Conservation (phyloP, 2,329 filamentous ascomycete species). For the Arthrinium puccinioides region DNA sequence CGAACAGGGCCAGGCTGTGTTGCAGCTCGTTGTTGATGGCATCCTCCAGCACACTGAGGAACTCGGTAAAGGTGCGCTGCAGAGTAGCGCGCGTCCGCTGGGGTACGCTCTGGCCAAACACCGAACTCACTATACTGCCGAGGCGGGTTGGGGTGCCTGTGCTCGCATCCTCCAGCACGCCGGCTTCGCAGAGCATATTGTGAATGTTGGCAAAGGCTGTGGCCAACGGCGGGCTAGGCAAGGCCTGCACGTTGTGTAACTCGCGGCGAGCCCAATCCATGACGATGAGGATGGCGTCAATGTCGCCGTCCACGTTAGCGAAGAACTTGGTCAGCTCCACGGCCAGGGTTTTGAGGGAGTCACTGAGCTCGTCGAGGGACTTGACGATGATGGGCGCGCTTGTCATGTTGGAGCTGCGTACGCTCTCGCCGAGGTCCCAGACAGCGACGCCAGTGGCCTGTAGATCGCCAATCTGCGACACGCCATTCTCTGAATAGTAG, state of each 20-base stretch:
- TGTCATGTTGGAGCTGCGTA: constrained; percentile 84
- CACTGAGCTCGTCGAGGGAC: constrained; percentile 78
- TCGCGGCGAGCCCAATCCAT: constrained; percentile 96
- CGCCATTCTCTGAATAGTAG: constrained; percentile 86
- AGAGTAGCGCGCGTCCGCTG: constrained; percentile 76
- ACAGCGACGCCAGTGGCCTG: constrained; percentile 90
- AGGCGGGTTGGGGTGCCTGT: constrained; percentile 57
- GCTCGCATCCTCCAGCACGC: constrained; percentile 46
- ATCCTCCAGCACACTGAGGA: constrained; percentile 81
- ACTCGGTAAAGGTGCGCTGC: constrained; percentile 81
- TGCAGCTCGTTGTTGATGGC: constrained; percentile 79
- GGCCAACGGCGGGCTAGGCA: constrained; percentile 56
- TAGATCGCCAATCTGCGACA: constrained; percentile 77
- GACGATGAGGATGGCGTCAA: constrained; percentile 84
- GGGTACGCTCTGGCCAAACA: constrained; percentile 74
- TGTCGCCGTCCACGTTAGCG: constrained; percentile 84
- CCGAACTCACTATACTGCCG: constrained; percentile 58
- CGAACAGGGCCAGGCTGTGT: constrained; percentile 73
- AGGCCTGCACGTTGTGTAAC: constrained; percentile 59
- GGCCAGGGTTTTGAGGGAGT: constrained; percentile 76
- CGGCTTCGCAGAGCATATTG: constrained; percentile 60
- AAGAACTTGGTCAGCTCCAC: constrained; percentile 88
- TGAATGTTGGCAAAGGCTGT: constrained; percentile 79
- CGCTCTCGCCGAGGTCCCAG: constrained; percentile 89
- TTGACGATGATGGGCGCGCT: constrained; percentile 79